Base-by-base conservation (phyloP, 768 basidiomycete genomes). In the Holtermanniella nyarrowii region DNA sequence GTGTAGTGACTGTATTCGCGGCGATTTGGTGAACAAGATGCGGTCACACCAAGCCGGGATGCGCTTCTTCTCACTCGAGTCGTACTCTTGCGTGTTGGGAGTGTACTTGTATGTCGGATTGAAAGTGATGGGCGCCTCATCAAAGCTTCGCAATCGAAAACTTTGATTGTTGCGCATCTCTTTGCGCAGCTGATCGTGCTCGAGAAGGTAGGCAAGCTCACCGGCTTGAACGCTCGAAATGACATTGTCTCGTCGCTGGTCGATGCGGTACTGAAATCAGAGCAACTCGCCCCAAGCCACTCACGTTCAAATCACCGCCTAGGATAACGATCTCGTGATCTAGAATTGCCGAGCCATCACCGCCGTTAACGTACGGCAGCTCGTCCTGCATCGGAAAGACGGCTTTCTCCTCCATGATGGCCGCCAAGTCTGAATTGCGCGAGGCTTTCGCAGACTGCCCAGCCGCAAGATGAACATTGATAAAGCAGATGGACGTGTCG, bases 21-120 rank as follows among this genome's bases (percentile, higher is more conserved):
- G 55, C 18, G 57, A 60, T 26, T 65, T 61, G 3, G 82, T 80
- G 81, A 83, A 93, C 40, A 97, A 74, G 20, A 99, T 80, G 4
- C 93, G 83, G 68, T 99, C 93, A 67, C 93, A 99, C 90, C 91
- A 99, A 1, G 93, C 90, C 3, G 93, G 93, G 5, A 82, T 77
- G 0, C 93, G 83, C 12, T 79, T 77, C 71, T 97, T 96, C 69
- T 88, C 87, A 0, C 85, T 88, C 2, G 83, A 77, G 66, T 99
- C 93, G 61, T 88, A 99, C 56, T 82, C 78, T 66, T 79, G 70
- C 21, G 87, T 80, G 4, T 79, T 74, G 1, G 80, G 81, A 68
- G 93, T 88, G 73, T 95, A 96, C 72, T 95, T 95, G 79, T 96
- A 96, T 31, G 91, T 95, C 16, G 91, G 90, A 1, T 77, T 71